Percentiles rank a stretch among this genome's conserved stretches.
Evolutionary conservation across 2,329 filamentous ascomycete species (phyloP).

Genomic region (Incumbomyces delicatus): DNA sequence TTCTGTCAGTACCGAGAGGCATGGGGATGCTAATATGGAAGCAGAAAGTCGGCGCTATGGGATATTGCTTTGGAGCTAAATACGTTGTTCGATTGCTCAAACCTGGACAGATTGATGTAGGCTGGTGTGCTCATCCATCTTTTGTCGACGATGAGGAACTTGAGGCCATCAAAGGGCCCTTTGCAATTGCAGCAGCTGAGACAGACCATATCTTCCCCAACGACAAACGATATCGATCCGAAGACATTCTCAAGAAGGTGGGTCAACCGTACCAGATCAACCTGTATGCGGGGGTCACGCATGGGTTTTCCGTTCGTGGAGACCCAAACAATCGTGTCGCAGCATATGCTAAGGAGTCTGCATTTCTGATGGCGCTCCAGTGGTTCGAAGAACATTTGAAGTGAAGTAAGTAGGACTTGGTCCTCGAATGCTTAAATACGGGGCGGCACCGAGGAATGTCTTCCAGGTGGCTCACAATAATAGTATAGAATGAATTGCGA

Average conservation of each 20-base stretch:
- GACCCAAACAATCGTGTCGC: constrained; percentile 49
- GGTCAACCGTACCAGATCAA: constrained; percentile 64
- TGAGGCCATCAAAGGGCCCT: constrained; percentile 52
- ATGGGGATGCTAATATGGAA: neutral
- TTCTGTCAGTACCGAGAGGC: no score
- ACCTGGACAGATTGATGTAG: constrained; percentile 55
- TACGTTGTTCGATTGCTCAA: constrained; percentile 61
- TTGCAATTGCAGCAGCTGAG: constrained; percentile 57
- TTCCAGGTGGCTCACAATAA: neutral
- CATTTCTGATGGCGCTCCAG: constrained; percentile 63
- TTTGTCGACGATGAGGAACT: constrained; percentile 63
- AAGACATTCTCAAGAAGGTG: constrained; percentile 50
- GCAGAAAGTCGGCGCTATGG: constrained; percentile 23
- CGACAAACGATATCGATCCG: constrained; percentile 54
- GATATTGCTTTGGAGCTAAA: constrained; percentile 32
- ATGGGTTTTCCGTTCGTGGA: constrained; percentile 65
- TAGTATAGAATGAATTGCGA: neutral
- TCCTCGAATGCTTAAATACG: no score
- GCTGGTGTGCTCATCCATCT: constrained; percentile 66
- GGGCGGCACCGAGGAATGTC: no score
- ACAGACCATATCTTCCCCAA: constrained; percentile 56
- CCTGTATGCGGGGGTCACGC: constrained; percentile 59
- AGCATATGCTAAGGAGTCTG: constrained; percentile 69
- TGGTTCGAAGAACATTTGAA: constrained; percentile 60
- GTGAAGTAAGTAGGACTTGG: constrained; percentile 6